Base-by-base conservation (phyloP, 176 grass and related monocot genomes). In the Sorghum bicolor region DNA sequence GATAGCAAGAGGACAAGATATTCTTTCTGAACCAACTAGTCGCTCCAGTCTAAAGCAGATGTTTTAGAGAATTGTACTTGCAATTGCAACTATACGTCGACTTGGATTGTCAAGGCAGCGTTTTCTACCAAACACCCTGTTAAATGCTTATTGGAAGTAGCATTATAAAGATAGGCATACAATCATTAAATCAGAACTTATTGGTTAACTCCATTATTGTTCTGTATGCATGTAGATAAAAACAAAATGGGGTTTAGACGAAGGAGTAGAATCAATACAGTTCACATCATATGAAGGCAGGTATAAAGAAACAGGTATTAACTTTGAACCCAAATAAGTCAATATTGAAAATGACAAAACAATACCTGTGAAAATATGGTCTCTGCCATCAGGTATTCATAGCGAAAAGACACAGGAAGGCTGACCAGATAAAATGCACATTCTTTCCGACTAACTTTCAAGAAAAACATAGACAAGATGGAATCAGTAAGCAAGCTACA, bases 311-410 rank as follows among this genome's bases (percentile, higher is more conserved):
- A 79, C 17, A 65, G 16, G 22, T 66, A 34, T 60, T 68, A 68
- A 20, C 13, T 47, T 80, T 20, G 50, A 73, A 72, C 25, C 43
- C 40, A 15, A 67, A 24, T 39, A 77, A 41, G 4, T 78, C 17
- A 60, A 72, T 63, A 80, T 17, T 60, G 61, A 52, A 74, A 43
- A 76, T 80, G 39, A 44, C 63, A 77, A 71, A 72, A 8, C 24
- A 81, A 24, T 87, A 99, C 96, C 96, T 99, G 96, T 67, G 96
- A 99, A 92, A 96, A 99, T 92, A 99, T 99, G 57, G 93, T 99
- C 78, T 99, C 96, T n/a, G 96, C 93, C 96, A 99, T 96, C 87
- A 99, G 90, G 74, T 92, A 96, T 82, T 99, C 96, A 41, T 99
- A 99, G 22, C 96, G 89, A 81, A 96, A 99, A 29, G 96, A 86